phyloP scores from a whole-genome alignment of 495 filamentous ascomycete species.

The Penicillium silybi region DNA sequence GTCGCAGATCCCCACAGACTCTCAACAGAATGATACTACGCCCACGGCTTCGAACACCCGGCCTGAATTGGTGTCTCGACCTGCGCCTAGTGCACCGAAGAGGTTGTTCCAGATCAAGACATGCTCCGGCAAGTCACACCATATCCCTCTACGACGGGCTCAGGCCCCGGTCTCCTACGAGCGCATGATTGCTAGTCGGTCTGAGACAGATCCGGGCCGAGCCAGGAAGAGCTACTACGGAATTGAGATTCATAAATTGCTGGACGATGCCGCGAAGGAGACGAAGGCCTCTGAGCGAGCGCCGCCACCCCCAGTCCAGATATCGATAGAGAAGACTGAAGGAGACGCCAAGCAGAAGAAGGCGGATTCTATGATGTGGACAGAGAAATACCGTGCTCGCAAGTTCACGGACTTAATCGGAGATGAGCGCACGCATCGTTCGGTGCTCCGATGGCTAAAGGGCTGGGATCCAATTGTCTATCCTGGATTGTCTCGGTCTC shows the following conservation, averaged over 20 bases:
- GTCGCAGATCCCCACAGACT: not conserved
- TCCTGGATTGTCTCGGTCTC: conserved; percentile 60
- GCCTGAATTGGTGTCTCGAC: conserved; percentile 9
- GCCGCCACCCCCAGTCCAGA: conserved; percentile 20
- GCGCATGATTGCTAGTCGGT: conserved; percentile 64
- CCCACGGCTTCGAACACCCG: conserved; percentile 5
- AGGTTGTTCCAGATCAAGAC: conserved; percentile 50
- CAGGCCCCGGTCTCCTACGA: conserved; percentile 56
- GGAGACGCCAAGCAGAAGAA: conserved; percentile 30
- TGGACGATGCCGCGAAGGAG: conserved; percentile 62
- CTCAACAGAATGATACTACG: conserved; percentile 1
- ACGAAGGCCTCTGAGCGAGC: conserved; percentile 27
- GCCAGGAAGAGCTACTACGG: conserved; percentile 87
- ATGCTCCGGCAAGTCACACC: conserved; percentile 60
- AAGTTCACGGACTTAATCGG: conserved; percentile 92
- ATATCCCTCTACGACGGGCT: conserved; percentile 50
- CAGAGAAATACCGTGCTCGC: conserved; percentile 85
- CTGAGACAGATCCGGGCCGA: conserved; percentile 60
- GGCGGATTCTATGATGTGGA: conserved; percentile 62
- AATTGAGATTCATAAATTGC: conserved; percentile 77
- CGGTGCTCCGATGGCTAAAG: conserved; percentile 91
- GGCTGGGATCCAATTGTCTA: conserved; percentile 92
- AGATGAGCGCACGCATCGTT: conserved; percentile 89
- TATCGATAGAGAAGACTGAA: conserved; percentile 37
- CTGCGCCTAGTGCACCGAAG: conserved; percentile 14